phyloP scores from a whole-genome alignment of 129 eudicot species.

The Ambrosia trifida region DNA sequence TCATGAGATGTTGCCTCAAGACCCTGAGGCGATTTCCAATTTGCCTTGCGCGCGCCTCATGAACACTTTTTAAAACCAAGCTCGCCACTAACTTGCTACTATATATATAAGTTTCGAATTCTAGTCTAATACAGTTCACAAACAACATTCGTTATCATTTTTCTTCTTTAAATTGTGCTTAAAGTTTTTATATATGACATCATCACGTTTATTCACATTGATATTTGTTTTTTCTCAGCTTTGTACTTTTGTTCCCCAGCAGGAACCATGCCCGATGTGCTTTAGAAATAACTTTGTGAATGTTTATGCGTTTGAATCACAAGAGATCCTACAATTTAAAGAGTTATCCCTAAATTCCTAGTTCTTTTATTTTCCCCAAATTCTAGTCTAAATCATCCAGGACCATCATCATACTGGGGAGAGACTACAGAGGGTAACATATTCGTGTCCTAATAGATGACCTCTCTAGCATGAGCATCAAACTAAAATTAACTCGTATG shows the following conservation, averaged over 20 bases:
- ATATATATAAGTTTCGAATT: background rate
- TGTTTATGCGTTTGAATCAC: background rate
- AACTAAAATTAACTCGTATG: no score
- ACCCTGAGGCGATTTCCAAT: no score
- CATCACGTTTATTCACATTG: background rate
- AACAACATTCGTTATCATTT: background rate
- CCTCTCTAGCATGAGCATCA: no score
- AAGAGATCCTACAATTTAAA: background rate
- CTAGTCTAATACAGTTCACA: background rate
- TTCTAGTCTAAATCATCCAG: background rate
- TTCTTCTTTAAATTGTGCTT: background rate
- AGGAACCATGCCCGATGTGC: no score
- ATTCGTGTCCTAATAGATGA: no score
- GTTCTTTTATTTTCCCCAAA: background rate
- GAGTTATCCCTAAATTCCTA: background rate
- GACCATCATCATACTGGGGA: background rate
- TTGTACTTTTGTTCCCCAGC: background rate
- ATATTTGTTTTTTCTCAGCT: background rate
- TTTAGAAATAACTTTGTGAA: slow-evolving; percentile 7
- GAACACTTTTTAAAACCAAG: background rate
- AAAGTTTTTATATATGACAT: background rate
- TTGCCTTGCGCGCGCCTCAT: no score
- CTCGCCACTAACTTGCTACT: background rate
- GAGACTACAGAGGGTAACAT: no score
- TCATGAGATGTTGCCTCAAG: no score